A percentile compares a stretch with the other conserved stretches of the same genome.
phyloP scores from a whole-genome alignment of 2,329 filamentous ascomycete genomes.

The Phoma herbarum region DNA sequence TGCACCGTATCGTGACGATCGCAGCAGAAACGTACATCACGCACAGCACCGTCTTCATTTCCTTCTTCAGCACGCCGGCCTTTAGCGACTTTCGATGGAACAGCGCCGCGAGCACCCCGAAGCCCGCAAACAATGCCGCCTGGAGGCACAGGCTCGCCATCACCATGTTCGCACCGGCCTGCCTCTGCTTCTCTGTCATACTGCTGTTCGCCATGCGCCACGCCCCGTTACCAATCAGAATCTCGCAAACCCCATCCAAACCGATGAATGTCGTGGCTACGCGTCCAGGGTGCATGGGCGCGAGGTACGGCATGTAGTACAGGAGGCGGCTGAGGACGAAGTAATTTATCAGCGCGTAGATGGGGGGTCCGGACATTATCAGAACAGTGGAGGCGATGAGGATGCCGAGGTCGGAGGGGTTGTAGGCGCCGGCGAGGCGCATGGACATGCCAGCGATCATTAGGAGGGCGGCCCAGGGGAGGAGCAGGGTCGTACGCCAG shows the following conservation, averaged over 20 bases:
- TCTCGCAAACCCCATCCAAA: constrained; percentile 61
- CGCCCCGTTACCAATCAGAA: constrained; percentile 63
- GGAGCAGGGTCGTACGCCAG: constrained; percentile 64
- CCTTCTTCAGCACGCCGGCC: constrained; percentile 53
- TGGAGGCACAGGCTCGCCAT: constrained; percentile 62
- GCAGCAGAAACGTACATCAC: constrained; percentile 60
- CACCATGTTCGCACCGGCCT: constrained; percentile 57
- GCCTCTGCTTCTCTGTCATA: constrained; percentile 48
- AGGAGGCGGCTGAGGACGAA: constrained; percentile 67
- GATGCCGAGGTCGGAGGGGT: constrained; percentile 56
- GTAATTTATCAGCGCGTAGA: constrained; percentile 70
- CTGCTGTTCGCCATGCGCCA: constrained; percentile 54
- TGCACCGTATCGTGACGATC: constrained; percentile 59
- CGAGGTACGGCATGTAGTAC: constrained; percentile 68
- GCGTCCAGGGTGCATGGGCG: constrained; percentile 65
- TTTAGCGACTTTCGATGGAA: constrained; percentile 58
- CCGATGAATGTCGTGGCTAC: constrained; percentile 67
- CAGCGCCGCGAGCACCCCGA: constrained; percentile 56
- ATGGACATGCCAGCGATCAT: constrained; percentile 66
- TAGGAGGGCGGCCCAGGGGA: constrained; percentile 63
- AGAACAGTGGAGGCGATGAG: constrained; percentile 54
- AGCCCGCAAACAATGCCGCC: constrained; percentile 59
- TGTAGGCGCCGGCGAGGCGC: constrained; percentile 62
- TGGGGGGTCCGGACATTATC: constrained; percentile 57
- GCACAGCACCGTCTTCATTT: constrained; percentile 55